Conservation (phyloP, 2,329 filamentous ascomycete species). For the Hyphodiscus sp. region DNA sequence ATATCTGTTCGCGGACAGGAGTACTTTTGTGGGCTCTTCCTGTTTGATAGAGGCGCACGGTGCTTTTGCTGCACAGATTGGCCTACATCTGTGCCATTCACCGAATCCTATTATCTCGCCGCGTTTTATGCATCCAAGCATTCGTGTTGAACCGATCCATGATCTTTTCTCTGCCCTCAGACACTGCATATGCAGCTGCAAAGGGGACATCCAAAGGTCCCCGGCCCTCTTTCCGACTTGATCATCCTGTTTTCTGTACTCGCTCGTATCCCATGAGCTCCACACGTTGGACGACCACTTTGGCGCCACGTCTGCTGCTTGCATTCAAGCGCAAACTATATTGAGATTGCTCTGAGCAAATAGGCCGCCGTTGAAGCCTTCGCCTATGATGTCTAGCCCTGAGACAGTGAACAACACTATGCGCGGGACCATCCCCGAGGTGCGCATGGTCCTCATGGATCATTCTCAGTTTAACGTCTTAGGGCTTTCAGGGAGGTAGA, state of each 20-base stretch:
- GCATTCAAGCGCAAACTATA: slow-evolving; percentile 1
- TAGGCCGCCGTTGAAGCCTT: not conserved
- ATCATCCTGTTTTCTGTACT: not conserved
- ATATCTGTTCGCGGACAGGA: not conserved
- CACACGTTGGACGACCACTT: not conserved
- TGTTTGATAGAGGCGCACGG: not conserved
- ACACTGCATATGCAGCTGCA: slow-evolving; percentile 15
- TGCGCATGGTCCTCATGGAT: slow-evolving; percentile 3
- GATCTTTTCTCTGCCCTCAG: slow-evolving; percentile 9
- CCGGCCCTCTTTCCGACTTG: slow-evolving; percentile 4
- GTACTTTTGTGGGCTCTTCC: not conserved
- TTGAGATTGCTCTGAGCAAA: not conserved
- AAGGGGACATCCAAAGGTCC: slow-evolving; percentile 6
- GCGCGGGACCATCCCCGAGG: not conserved
- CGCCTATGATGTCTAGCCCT: not conserved
- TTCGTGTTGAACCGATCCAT: slow-evolving; percentile 15
- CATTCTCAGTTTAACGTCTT: not conserved
- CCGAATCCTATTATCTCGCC: not conserved
- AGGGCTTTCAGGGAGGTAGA: slow-evolving; percentile 1
- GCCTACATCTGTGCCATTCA: not conserved
- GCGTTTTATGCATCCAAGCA: slow-evolving; percentile 16
- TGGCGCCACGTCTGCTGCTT: not conserved
- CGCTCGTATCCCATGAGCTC: slow-evolving; percentile 4
- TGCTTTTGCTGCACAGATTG: slow-evolving; percentile 13
- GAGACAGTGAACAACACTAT: not conserved